phyloP scores from a whole-genome alignment of 2,329 filamentous ascomycete genomes.

The Thermothelomyces thermophilus region DNA sequence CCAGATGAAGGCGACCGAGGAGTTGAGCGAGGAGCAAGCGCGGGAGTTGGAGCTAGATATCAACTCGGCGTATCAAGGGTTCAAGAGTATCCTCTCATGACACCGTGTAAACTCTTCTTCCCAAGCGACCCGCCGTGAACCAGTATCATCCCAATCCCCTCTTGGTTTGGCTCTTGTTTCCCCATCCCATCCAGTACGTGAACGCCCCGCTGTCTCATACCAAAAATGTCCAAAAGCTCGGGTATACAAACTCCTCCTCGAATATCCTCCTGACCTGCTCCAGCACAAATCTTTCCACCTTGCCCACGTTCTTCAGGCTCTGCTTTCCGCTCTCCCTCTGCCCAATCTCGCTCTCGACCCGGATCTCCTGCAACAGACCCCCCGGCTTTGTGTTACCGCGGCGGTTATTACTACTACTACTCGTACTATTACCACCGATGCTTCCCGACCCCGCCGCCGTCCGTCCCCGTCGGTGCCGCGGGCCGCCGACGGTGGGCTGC shows the following conservation, averaged over 20 bases:
- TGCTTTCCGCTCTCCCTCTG: constrained; percentile 87
- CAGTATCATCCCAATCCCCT: neutral
- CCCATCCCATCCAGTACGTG: neutral
- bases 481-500: constrained; percentile 15
- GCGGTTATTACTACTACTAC: too few species aligned
- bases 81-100: constrained; percentile 69
- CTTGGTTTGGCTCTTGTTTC: neutral
- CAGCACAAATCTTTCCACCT: constrained; percentile 94
- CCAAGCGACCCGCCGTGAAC: neutral
- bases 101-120: too few species aligned
- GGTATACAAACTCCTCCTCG: constrained; percentile 97
- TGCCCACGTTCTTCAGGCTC: constrained; percentile 95
- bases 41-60: constrained; percentile 89
- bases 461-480: constrained; percentile 17
- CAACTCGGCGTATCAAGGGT: constrained; percentile 88
- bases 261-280: constrained; percentile 96
- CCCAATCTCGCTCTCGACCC: constrained; percentile 95
- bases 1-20: constrained; percentile 94
- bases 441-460: neutral
- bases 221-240: constrained; percentile 96
- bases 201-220: constrained; percentile 36
- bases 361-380: constrained; percentile 82
- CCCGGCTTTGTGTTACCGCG: constrained; percentile 44
- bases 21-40: constrained; percentile 78
- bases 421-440: neutral